A percentile compares a stretch with the other conserved stretches of the same genome.
phyloP scores from a whole-genome alignment of 371 early-diverging fungal genomes.

The Rhizopus delemar region DNA sequence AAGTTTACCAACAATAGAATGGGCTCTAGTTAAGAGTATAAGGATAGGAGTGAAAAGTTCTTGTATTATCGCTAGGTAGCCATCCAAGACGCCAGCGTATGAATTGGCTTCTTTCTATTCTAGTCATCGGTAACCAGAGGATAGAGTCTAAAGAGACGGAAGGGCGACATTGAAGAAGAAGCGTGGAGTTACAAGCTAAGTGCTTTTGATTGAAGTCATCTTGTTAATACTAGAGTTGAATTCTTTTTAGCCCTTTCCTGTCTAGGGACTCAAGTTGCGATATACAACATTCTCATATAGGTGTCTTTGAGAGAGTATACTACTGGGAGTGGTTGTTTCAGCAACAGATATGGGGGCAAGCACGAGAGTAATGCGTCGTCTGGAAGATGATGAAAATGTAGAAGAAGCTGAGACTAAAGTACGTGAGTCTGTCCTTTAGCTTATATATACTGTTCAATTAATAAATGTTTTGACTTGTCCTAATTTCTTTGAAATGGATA shows the following conservation, averaged over 20 bases:
- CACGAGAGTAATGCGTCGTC: not conserved
- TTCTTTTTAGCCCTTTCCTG: too few relatives aligned
- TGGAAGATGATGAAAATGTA: not conserved
- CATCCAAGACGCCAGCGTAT: slow-evolving; percentile 18
- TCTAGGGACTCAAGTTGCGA: not conserved
- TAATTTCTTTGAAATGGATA: too few relatives aligned
- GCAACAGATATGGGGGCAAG: not conserved
- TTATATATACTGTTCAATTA: too few relatives aligned
- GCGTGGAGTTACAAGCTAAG: not conserved
- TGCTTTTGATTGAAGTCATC: not conserved
- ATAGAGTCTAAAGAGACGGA: not conserved
- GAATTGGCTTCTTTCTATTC: slow-evolving; percentile 2
- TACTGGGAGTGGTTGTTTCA: not conserved
- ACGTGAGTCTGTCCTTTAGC: not conserved
- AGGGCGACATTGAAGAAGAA: not conserved
- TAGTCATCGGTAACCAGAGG: not conserved
- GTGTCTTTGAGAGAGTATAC: not conserved
- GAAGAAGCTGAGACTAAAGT: not conserved
- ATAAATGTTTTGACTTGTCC: too few relatives aligned
- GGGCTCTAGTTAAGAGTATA: too few relatives aligned
- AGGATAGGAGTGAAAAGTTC: not conserved
- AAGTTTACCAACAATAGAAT: too few relatives aligned
- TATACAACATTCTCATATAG: not conserved
- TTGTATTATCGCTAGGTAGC: not conserved
- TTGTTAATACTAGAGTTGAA: not conserved